Percentiles rank a stretch among this genome's conserved stretches.
These are phyloP conservation scores for Tricladium varicosporioides DNA, from an alignment of 2,329 filamentous ascomycete species.

Conservation along the genomic window DNA sequence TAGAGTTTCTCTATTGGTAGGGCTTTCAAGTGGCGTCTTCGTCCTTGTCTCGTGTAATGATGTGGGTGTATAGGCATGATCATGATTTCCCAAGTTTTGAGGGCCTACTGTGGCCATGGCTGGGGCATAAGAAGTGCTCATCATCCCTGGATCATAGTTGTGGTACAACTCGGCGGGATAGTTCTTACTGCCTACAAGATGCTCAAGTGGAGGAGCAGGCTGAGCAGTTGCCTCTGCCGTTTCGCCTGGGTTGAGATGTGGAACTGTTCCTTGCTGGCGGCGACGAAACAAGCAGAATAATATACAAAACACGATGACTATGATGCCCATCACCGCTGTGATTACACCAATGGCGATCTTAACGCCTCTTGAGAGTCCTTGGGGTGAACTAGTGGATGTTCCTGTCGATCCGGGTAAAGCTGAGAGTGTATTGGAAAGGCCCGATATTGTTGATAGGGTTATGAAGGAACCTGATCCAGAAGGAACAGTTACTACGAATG, in stretches of 20 bases:
- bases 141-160: background rate
- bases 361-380: constrained; percentile 3
- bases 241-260: background rate
- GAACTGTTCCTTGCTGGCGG: background rate
- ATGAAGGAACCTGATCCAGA: too few relatives aligned
- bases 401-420: background rate
- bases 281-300: constrained; percentile 1
- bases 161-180: background rate
- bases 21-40: background rate
- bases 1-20: background rate
- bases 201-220: background rate
- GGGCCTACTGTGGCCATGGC: background rate
- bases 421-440: background rate
- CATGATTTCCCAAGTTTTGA: background rate
- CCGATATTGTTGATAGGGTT: too few relatives aligned
- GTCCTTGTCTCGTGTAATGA: background rate
- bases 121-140: background rate
- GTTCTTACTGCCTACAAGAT: background rate
- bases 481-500: too few relatives aligned
- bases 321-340: background rate
- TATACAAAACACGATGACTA: background rate
- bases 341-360: constrained; percentile 11
- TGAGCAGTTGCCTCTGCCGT: background rate
- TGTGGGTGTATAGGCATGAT: background rate
- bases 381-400: background rate